Percentiles rank a stretch among this genome's conserved stretches.
Conservation (phyloP, 2,329 filamentous ascomycete genomes). For the Fusarium sp. region DNA sequence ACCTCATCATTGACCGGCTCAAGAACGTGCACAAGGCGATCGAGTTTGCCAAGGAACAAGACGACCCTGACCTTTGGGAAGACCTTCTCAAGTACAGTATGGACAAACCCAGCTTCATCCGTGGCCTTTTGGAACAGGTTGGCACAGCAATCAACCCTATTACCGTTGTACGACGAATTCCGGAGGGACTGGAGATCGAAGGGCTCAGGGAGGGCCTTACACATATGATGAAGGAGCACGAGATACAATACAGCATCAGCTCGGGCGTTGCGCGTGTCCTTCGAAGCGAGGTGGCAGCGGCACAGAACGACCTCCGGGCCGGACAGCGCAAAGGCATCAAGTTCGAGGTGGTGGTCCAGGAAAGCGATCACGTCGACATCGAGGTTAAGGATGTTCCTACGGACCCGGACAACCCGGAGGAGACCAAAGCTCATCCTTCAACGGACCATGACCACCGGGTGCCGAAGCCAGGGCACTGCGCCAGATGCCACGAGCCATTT, state of each 20-base stretch:
- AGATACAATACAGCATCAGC: slow-evolving; percentile 93
- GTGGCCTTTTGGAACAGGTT: slow-evolving; percentile 90
- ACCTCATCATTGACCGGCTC: slow-evolving; percentile 93
- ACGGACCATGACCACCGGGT: slow-evolving; percentile 46
- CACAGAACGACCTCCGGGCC: slow-evolving; percentile 82
- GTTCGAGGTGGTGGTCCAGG: slow-evolving; percentile 77
- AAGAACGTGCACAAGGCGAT: slow-evolving; percentile 94
- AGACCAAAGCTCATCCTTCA: slow-evolving; percentile 26
- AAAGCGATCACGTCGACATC: slow-evolving; percentile 57
- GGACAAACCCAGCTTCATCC: slow-evolving; percentile 97
- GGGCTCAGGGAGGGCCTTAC: slow-evolving; percentile 89
- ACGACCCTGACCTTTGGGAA: slow-evolving; percentile 93
- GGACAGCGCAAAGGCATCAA: slow-evolving; percentile 89
- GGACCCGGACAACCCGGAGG: slow-evolving; percentile 39
- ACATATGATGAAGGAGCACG: slow-evolving; percentile 94
- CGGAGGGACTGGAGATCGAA: slow-evolving; percentile 91
- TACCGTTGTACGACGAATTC: slow-evolving; percentile 88
- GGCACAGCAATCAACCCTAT: slow-evolving; percentile 95
- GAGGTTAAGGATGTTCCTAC: slow-evolving; percentile 55
- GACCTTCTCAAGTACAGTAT: slow-evolving; percentile 95
- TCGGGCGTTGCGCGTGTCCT: slow-evolving; percentile 89
- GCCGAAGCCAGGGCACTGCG: slow-evolving; percentile 67
- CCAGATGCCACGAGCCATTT: slow-evolving; percentile 68
- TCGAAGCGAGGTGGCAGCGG: slow-evolving; percentile 85
- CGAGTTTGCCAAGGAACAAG: slow-evolving; percentile 91